These are phyloP conservation scores for Hyphopichia pseudoburtonii DNA, from an alignment of 1,139 yeast species.

Conservation along the genomic window DNA sequence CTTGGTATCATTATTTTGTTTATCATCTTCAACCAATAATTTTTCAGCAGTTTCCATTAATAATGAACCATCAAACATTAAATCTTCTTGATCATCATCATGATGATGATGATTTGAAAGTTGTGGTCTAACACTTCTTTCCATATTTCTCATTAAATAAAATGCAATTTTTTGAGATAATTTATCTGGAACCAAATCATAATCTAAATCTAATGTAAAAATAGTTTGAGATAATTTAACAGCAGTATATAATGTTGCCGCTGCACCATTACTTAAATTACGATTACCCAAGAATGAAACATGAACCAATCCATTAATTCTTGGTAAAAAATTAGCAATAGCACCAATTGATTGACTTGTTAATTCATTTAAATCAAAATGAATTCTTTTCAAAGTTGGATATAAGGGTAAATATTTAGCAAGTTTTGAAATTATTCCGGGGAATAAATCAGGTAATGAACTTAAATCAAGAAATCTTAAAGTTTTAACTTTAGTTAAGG, in stretches of 20 bases:
- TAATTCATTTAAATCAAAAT: conserved; percentile 73
- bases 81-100: conserved; percentile 39
- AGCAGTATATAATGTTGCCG: conserved; percentile 70
- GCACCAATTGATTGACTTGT: conserved; percentile 62
- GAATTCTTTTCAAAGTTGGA: conserved; percentile 66
- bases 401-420: conserved; percentile 65
- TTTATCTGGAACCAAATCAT: conserved; percentile 64
- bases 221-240: conserved; percentile 64
- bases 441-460: conserved; percentile 71
- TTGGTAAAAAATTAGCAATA: conserved; percentile 68
- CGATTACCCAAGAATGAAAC: conserved; percentile 72
- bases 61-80: conserved; percentile 49
- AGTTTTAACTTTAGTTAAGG: conserved; percentile 52
- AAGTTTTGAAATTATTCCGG: conserved; percentile 62
- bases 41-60: conserved; percentile 68
- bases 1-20: conserved; percentile 25
- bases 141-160: conserved; percentile 83
- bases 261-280: conserved; percentile 54
- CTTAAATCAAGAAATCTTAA: conserved; percentile 77
- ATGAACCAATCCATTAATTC: conserved; percentile 69
- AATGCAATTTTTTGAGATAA: conserved; percentile 77
- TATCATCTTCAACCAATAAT: conserved; percentile 44
- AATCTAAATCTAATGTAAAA: conserved; percentile 72
- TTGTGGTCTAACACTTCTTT: conserved; percentile 50
- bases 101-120: conserved; percentile 18